Evolutionary conservation across 805 yeast genomes (phyloP), one percentile per base, ranked within the genome.

Genomic region (Kurtzmaniella fragi): DNA sequence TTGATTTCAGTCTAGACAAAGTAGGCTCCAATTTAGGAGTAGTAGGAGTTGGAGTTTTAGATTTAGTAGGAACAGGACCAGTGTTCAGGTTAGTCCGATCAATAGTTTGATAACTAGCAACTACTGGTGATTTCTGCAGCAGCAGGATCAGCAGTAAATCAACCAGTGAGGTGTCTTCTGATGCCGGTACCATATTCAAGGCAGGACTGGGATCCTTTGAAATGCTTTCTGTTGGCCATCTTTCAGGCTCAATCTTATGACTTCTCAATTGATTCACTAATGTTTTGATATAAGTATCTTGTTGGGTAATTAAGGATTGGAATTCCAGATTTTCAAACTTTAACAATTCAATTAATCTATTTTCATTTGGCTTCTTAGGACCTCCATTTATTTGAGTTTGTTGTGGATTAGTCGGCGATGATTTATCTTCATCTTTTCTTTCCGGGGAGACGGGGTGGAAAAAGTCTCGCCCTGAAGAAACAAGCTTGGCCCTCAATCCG

Each of bases 281-380:
- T 9, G 38, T 25, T 10, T 42, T 45, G 10, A 49, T 47, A 12
- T 42, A 34, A 26, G 35, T 37, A 9, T 40, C 43, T 30, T 45
- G 45, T 23, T 40, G 17, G 12, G 11, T 31, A 1, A 55, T 28
- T 2, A 42, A 31, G 1, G 61, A 46, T 32, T 59, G 55, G 25
- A 67, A 49, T 38, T 66, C 71, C 38, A 49, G 54, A 41, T 56
- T 64, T 41, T 67, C 71, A 41, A 57, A 61, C 17, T 61, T 34
- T 28, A 68, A 48, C 30, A 51, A 62, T 38, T 65, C 69, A 25
- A 64, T 64, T 44, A 42, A 64, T 35, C 66, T 62, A 4, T 39
- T 44, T 35, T 56, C 64, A 9, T 59, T 39, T 14, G 63, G 43
- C 8, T 39, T 39, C 42, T 31, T 30, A 16, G 12, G 27, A 14